These are phyloP conservation scores for Naegleria lovaniensis DNA, from an alignment of 208 protist genomes.

Conservation along the genomic window DNA sequence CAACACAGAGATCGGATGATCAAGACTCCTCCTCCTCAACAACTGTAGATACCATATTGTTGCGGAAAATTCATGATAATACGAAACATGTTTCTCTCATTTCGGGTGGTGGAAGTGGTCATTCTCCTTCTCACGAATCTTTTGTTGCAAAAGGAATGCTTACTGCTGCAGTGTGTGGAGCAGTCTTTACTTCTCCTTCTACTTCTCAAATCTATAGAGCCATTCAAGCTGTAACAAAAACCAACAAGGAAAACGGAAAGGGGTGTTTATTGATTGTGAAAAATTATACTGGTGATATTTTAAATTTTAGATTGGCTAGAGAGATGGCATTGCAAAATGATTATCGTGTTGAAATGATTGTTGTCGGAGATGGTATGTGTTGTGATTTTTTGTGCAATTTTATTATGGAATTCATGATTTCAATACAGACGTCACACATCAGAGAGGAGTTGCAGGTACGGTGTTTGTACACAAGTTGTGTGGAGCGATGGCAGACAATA, in stretches of 20 bases:
- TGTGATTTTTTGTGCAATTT: constrained; percentile 44
- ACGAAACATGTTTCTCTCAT: not conserved
- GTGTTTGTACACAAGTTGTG: constrained; percentile 73
- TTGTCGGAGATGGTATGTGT: constrained; percentile 71
- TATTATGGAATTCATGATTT: too few species aligned
- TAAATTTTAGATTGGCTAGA: constrained; percentile 76
- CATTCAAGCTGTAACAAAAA: constrained; percentile 57
- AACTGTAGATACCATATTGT: not conserved
- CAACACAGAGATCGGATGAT: too few species aligned
- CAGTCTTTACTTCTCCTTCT: constrained; percentile 74
- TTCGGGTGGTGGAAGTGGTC: constrained; percentile 63
- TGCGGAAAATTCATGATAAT: not conserved
- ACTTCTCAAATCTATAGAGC: constrained; percentile 58
- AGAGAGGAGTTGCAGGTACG: constrained; percentile 72
- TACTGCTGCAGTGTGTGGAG: constrained; percentile 72
- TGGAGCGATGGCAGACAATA: constrained; percentile 51
- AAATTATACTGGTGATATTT: constrained; percentile 78
- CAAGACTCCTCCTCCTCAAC: too few species aligned
- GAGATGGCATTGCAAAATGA: constrained; percentile 49
- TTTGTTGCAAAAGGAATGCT: constrained; percentile 76
- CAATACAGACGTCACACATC: constrained; percentile 35
- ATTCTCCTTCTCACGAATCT: constrained; percentile 73
- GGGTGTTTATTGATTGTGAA: constrained; percentile 78
- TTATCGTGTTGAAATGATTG: constrained; percentile 58
- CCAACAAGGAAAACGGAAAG: not conserved